Percentiles rank a stretch among this genome's conserved stretches.
Conservation (phyloP, 768 basidiomycete genomes). For the Podaxis rugospora region DNA sequence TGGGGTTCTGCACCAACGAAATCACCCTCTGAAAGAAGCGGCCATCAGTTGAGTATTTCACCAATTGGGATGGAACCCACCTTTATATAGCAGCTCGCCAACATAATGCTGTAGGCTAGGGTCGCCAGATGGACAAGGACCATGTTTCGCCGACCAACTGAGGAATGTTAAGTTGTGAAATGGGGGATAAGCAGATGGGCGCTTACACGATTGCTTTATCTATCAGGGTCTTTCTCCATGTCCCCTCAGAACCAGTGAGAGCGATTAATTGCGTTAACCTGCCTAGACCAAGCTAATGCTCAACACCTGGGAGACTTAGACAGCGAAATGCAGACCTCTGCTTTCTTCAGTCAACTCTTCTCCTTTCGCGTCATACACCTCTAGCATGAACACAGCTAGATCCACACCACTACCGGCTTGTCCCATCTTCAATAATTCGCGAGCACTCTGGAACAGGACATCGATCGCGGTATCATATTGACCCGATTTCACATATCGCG, state of each 20-base stretch:
- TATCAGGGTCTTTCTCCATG: constrained; percentile 90
- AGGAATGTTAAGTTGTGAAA: constrained; percentile 15
- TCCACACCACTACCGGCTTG: constrained; percentile 91
- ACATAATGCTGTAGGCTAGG: constrained; percentile 84
- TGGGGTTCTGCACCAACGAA: constrained; percentile 78
- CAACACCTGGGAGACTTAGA: constrained; percentile 6
- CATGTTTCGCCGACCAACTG: constrained; percentile 85
- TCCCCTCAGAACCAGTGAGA: constrained; percentile 68
- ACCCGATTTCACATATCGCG: constrained; percentile 75
- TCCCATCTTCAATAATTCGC: constrained; percentile 83
- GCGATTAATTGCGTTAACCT: constrained; percentile 90
- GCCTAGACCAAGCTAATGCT: constrained; percentile 41
- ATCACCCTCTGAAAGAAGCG: constrained; percentile 51
- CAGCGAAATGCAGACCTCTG: constrained; percentile 54
- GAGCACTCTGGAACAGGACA: constrained; percentile 86
- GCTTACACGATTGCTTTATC: constrained; percentile 81
- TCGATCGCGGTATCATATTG: constrained; percentile 88
- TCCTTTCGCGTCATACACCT: constrained; percentile 75
- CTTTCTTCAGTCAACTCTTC: constrained; percentile 73
- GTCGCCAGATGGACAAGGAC: constrained; percentile 84
- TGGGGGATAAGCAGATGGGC: background rate
- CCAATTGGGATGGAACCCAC: constrained; percentile 29
- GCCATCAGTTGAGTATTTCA: background rate
- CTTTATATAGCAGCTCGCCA: constrained; percentile 85
- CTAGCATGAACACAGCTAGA: constrained; percentile 72